These are phyloP conservation scores for Erysimum cheiri DNA, from an alignment of 441 rosid species.

Conservation along the genomic window DNA sequence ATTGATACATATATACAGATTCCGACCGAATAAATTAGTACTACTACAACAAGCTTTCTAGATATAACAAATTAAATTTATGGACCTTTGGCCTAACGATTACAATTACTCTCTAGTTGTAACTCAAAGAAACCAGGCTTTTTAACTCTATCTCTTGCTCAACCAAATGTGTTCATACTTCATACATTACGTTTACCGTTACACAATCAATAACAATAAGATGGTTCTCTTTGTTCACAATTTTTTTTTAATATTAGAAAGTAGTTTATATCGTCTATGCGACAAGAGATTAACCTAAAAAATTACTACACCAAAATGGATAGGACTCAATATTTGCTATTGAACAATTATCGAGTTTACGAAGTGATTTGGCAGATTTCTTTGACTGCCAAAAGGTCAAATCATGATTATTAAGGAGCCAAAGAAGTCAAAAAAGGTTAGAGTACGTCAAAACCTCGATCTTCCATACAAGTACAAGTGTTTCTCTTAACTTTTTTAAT, in stretches of 20 bases:
- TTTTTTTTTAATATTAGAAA: no score
- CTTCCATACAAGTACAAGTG: slow-evolving; percentile 41
- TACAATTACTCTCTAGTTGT: not conserved
- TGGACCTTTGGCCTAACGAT: slow-evolving; percentile 10
- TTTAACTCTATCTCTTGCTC: not conserved
- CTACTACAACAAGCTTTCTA: not conserved
- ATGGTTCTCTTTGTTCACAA: not conserved
- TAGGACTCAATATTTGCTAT: not conserved
- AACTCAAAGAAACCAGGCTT: slow-evolving; percentile 1
- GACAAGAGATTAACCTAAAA: slow-evolving; percentile 7
- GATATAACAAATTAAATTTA: not conserved
- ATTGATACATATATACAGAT: slow-evolving; percentile 1
- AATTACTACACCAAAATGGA: not conserved
- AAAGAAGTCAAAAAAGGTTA: slow-evolving; percentile 43
- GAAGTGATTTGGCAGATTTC: slow-evolving; percentile 37
- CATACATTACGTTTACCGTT: slow-evolving; percentile 1
- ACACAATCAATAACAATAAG: not conserved
- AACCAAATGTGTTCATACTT: slow-evolving; percentile 5
- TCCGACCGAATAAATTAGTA: not conserved
- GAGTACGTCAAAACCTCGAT: slow-evolving; percentile 46
- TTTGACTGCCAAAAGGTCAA: slow-evolving; percentile 45
- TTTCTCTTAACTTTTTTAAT: slow-evolving; percentile 35
- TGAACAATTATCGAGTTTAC: slow-evolving; percentile 18
- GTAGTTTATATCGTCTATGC: slow-evolving; percentile 3
- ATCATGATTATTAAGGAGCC: slow-evolving; percentile 43